Evolutionary conservation across 169 alveolate species (phyloP).

Genomic region (Plasmodium fragile): DNA sequence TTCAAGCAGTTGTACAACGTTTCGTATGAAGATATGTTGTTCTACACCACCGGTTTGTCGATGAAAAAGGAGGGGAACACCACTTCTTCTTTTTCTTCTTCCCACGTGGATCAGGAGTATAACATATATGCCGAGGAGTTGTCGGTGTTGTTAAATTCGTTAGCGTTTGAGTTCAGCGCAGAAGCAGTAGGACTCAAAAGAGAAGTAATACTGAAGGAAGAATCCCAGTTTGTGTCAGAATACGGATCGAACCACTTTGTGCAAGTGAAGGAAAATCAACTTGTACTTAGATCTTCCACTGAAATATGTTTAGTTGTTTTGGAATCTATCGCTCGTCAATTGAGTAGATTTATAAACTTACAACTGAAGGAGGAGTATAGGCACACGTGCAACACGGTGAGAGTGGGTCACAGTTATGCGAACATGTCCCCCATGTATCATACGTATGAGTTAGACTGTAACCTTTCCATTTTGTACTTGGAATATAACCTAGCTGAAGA

Average conservation of each 20-base stretch:
- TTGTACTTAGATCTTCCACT: slow-evolving; percentile 25
- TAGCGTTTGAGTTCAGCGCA: slow-evolving; percentile 28
- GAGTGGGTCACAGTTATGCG: slow-evolving; percentile 24
- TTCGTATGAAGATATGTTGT: slow-evolving; percentile 50
- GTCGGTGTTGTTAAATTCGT: slow-evolving; percentile 60
- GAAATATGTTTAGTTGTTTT: slow-evolving; percentile 49
- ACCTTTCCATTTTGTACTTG: slow-evolving; percentile 28
- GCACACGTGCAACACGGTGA: slow-evolving; percentile 21
- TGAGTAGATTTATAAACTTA: slow-evolving; percentile 29
- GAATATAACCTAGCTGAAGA: slow-evolving; percentile 9
- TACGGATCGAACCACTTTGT: slow-evolving; percentile 16
- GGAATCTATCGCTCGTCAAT: slow-evolving; percentile 34
- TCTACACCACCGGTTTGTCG: slow-evolving; percentile 29
- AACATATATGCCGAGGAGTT: slow-evolving; percentile 59
- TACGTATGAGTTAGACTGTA: slow-evolving; percentile 69
- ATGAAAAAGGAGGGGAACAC: background rate
- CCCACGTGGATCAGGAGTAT: background rate
- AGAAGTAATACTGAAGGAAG: slow-evolving; percentile 4
- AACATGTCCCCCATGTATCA: slow-evolving; percentile 44
- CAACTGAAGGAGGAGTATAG: background rate
- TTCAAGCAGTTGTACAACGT: slow-evolving; percentile 3
- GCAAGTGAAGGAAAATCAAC: slow-evolving; percentile 10
- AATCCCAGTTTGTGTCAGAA: slow-evolving; percentile 8
- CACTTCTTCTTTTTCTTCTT: background rate
- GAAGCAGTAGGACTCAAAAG: slow-evolving; percentile 23